A percentile compares a stretch with the other conserved stretches of the same genome.
Conservation (phyloP, 1,139 yeast species). For the Trichomonascaceae sp. region DNA sequence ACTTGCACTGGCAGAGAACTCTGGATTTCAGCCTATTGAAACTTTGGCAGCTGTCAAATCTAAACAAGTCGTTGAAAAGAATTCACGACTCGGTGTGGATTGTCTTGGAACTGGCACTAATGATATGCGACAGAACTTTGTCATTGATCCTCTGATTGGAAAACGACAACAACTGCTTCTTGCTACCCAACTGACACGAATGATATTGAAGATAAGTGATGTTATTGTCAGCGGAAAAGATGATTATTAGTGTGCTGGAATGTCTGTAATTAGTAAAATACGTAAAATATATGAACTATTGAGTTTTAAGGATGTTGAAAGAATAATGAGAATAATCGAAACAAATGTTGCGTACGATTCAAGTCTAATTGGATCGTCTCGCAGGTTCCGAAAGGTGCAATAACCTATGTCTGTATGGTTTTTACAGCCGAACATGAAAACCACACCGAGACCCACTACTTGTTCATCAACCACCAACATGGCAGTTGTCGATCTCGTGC, state of each 20-base stretch:
- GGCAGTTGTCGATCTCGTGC: constrained; percentile 45
- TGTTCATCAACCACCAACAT: constrained; percentile 9
- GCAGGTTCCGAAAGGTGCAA: too few species aligned
- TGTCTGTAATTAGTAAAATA: neutral
- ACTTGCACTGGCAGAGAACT: constrained; percentile 92
- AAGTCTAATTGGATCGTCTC: too few species aligned
- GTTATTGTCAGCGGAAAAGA: constrained; percentile 90
- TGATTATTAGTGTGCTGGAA: constrained; percentile 38
- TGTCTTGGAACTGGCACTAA: constrained; percentile 78
- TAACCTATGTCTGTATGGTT: too few species aligned
- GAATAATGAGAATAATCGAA: too few species aligned
- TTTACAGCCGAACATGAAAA: neutral
- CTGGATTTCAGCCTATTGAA: constrained; percentile 92
- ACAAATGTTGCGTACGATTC: too few species aligned
- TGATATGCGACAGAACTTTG: constrained; percentile 88
- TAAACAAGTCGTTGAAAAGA: constrained; percentile 69
- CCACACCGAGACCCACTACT: neutral
- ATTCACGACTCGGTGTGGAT: constrained; percentile 81
- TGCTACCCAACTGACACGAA: constrained; percentile 95
- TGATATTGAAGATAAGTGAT: constrained; percentile 94
- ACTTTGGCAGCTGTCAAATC: constrained; percentile 79
- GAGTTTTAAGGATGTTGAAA: too few species aligned
- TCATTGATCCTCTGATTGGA: constrained; percentile 94
- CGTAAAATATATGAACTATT: neutral
- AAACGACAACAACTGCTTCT: constrained; percentile 91